Percentiles rank a stretch among this genome's conserved stretches.
phyloP scores from a whole-genome alignment of 2,329 filamentous ascomycete species.

The Aureobasidium mangrovei region DNA sequence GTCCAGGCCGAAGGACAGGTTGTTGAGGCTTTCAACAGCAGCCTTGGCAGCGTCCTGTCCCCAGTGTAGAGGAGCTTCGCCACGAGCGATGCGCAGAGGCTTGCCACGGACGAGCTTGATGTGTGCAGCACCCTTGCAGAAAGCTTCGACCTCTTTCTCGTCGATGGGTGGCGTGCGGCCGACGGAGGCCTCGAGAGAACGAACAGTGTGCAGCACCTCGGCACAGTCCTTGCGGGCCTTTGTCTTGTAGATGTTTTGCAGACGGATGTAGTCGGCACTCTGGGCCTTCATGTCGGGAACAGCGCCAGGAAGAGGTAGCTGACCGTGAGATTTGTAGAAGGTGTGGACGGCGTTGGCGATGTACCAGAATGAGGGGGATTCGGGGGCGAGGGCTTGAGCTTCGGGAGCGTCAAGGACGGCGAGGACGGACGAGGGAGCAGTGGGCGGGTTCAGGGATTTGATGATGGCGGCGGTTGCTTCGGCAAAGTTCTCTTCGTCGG shows the following conservation, averaged over 20 bases:
- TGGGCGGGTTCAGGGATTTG: conserved; percentile 67
- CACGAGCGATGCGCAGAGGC: conserved; percentile 40
- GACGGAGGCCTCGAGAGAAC: conserved; percentile 43
- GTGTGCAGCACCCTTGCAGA: conserved; percentile 92
- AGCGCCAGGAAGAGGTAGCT: conserved; percentile 74
- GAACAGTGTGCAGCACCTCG: conserved; percentile 62
- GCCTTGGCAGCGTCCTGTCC: conserved; percentile 43
- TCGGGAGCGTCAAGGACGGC: conserved; percentile 69
- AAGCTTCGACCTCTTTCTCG: conserved; percentile 70
- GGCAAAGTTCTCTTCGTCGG: conserved; percentile 82
- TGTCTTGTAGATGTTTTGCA: conserved; percentile 87
- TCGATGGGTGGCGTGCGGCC: conserved; percentile 45
- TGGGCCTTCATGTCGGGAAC: conserved; percentile 97
- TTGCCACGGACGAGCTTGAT: conserved; percentile 73
- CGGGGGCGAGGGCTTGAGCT: conserved; percentile 36
- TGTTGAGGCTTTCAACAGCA: conserved; percentile 33
- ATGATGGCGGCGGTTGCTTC: conserved; percentile 82
- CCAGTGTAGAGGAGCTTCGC: conserved; percentile 37
- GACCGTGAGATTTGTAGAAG: conserved; percentile 65
- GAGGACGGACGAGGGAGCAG: conserved; percentile 58
- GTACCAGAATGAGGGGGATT: conserved; percentile 70
- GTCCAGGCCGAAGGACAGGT: conserved; percentile 24
- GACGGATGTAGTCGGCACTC: conserved; percentile 76
- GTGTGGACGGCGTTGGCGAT: conserved; percentile 69
- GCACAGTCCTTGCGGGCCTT: conserved; percentile 72